Conservation (phyloP, 2,329 filamentous ascomycete species). For the Knoxdaviesia proteae region DNA sequence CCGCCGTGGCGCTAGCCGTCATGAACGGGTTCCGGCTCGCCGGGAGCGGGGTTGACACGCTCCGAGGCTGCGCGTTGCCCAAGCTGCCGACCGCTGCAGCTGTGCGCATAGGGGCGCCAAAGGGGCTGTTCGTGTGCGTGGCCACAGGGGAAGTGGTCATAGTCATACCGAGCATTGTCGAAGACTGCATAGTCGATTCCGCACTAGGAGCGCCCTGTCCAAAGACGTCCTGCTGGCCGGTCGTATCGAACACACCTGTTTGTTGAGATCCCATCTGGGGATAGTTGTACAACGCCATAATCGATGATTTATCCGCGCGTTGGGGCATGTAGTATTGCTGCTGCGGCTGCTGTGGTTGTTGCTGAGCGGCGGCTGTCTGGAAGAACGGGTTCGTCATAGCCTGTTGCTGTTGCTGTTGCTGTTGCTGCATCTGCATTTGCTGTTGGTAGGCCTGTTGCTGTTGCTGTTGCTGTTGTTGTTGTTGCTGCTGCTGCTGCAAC, state of each 20-base stretch:
- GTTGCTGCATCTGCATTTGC: slow-evolving; percentile 9
- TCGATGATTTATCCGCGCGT: slow-evolving; percentile 48
- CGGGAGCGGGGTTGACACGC: slow-evolving; percentile 13
- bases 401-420: slow-evolving; percentile 8
- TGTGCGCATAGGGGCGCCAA: slow-evolving; percentile 8
- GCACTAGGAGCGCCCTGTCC: neutral
- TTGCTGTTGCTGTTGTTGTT: slow-evolving; percentile 7
- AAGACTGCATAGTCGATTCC: slow-evolving; percentile 3
- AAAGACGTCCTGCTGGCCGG: neutral
- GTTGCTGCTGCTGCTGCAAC: slow-evolving; percentile 11
- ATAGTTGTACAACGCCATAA: slow-evolving; percentile 54
- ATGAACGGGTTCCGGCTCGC: slow-evolving; percentile 39
- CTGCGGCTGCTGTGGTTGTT: slow-evolving; percentile 10
- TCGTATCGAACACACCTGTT: neutral
- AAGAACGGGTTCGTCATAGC: too few relatives aligned
- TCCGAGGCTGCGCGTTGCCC: slow-evolving; percentile 7
- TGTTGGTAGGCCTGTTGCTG: slow-evolving; percentile 8
- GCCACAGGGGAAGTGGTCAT: neutral
- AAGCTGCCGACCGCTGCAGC: slow-evolving; percentile 3
- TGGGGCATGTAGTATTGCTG: slow-evolving; percentile 15
- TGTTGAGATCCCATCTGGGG: slow-evolving; percentile 11
- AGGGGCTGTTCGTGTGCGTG: slow-evolving; percentile 1
- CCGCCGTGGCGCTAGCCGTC: slow-evolving; percentile 11
- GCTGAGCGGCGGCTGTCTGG: slow-evolving; percentile 3
- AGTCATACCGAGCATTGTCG: neutral